A percentile compares a stretch with the other conserved stretches of the same genome.
phyloP scores from a whole-genome alignment of 148 eudicot species.

The Amaranthus cruentus region DNA sequence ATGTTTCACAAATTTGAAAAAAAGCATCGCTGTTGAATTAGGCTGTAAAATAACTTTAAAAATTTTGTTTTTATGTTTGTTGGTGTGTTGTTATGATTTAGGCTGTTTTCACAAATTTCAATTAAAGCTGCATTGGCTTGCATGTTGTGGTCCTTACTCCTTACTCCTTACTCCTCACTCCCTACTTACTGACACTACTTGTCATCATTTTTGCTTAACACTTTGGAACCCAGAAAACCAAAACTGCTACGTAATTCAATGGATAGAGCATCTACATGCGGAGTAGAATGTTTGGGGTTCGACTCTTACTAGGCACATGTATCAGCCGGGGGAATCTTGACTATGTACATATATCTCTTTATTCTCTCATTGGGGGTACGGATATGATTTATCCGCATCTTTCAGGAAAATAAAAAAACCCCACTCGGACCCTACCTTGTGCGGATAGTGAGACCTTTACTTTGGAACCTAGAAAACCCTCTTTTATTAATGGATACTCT shows the following conservation, averaged over 20 bases:
- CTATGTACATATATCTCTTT: too few relatives aligned
- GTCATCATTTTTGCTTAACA: conserved; percentile 13
- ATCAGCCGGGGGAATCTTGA: too few relatives aligned
- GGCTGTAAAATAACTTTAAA: not conserved
- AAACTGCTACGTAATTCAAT: too few relatives aligned
- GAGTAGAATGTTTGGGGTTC: too few relatives aligned
- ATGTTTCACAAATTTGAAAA: conserved; percentile 2
- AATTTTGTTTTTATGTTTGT: conserved; percentile 2
- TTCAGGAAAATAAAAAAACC: too few relatives aligned
- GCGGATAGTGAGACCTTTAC: too few relatives aligned
- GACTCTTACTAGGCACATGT: too few relatives aligned
- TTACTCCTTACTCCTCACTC: not conserved
- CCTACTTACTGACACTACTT: not conserved
- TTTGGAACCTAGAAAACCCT: not conserved
- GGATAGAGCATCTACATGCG: too few relatives aligned
- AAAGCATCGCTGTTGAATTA: too few relatives aligned
- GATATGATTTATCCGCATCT: too few relatives aligned
- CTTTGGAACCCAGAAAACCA: not conserved
- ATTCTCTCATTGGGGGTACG: too few relatives aligned
- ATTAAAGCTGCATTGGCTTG: conserved; percentile 14
- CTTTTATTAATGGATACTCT: conserved; percentile 6
- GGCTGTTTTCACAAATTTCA: not conserved
- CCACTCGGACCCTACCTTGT: too few relatives aligned
- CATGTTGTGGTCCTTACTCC: conserved; percentile 13
- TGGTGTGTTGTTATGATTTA: not conserved